These are phyloP conservation scores for Nemophila menziesii DNA, from an alignment of 257 asterid species.

Conservation along the genomic window DNA sequence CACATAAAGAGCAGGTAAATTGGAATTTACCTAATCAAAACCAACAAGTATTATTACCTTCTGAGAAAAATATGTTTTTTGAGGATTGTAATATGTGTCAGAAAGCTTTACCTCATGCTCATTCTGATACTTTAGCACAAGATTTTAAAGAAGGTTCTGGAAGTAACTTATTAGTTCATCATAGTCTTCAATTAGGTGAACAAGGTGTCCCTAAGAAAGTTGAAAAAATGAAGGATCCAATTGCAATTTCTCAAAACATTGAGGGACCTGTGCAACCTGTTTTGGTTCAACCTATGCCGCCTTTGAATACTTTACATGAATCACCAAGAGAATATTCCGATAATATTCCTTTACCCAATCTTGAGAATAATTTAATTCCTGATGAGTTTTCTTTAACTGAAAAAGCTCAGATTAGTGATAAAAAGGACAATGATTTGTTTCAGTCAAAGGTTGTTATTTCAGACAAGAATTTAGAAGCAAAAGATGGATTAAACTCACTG, in stretches of 20 bases:
- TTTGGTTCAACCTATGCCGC: conserved; percentile 36
- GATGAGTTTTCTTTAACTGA: conserved; percentile 28
- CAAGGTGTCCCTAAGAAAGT: conserved; percentile 35
- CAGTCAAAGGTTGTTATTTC: conserved; percentile 29
- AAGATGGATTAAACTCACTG: conserved; percentile 45
- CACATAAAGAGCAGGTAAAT: conserved; percentile 19
- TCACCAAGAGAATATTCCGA: conserved; percentile 40
- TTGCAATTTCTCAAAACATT: conserved; percentile 24
- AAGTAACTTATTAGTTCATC: conserved; percentile 34
- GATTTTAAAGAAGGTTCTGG: conserved; percentile 41
- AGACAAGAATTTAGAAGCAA: conserved; percentile 35
- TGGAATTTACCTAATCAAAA: conserved; percentile 11
- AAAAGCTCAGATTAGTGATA: conserved; percentile 24
- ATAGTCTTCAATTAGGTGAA: conserved; percentile 52
- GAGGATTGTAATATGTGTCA: conserved; percentile 87
- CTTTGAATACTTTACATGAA: conserved; percentile 37
- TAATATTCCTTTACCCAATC: conserved; percentile 30
- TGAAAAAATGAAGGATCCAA: conserved; percentile 26
- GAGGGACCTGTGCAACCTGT: conserved; percentile 38
- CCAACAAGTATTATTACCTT: conserved; percentile 13
- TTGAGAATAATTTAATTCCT: conserved; percentile 24
- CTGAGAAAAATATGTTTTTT: conserved; percentile 26
- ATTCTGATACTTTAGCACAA: conserved; percentile 72
- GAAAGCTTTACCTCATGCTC: conserved; percentile 90
- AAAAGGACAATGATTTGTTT: conserved; percentile 38